Percentiles rank a stretch among this genome's conserved stretches.
phyloP scores from a whole-genome alignment of 1,139 yeast genomes.

The Yamadazyma pseudoaaseri region DNA sequence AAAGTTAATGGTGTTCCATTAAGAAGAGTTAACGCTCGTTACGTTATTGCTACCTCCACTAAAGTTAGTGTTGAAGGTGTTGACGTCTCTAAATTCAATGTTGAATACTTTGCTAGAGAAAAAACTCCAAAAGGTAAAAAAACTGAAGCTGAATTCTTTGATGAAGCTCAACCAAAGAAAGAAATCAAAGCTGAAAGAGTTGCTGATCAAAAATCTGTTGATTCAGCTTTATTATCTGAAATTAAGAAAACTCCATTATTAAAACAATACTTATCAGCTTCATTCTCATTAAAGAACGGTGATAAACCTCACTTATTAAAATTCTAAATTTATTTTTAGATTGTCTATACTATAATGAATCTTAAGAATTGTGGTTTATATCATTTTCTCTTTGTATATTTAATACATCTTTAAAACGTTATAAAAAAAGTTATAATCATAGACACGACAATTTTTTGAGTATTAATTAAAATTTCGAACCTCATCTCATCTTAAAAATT shows the following conservation, averaged over 20 bases:
- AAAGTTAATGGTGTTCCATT: constrained; percentile 99
- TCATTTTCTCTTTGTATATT: constrained; percentile 32
- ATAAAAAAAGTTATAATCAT: constrained; percentile 8
- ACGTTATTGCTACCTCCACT: constrained; percentile 99
- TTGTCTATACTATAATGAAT: constrained; percentile 15
- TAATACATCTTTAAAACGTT: constrained; percentile 27
- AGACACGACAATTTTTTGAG: no score
- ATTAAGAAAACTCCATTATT: constrained; percentile 98
- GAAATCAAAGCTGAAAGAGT: constrained; percentile 92
- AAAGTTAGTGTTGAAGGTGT: constrained; percentile 76
- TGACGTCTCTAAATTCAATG: constrained; percentile 90
- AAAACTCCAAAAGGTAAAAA: constrained; percentile 71
- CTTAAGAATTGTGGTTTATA: constrained; percentile 14
- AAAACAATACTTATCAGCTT: constrained; percentile 94
- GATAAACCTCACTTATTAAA: constrained; percentile 99
- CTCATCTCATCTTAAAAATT: constrained; percentile 16
- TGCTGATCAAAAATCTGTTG: constrained; percentile 97
- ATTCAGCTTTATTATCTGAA: constrained; percentile 89
- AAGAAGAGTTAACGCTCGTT: constrained; percentile 98
- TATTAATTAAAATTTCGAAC: constrained; percentile 1
- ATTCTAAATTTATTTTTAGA: constrained; percentile 55
- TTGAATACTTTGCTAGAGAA: constrained; percentile 97
- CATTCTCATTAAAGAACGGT: constrained; percentile 98
- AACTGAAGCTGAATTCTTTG: constrained; percentile 95
- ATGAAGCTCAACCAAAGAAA: constrained; percentile 84